phyloP scores from a whole-genome alignment of 495 filamentous ascomycete genomes.

The Penicillium cataractarum region DNA sequence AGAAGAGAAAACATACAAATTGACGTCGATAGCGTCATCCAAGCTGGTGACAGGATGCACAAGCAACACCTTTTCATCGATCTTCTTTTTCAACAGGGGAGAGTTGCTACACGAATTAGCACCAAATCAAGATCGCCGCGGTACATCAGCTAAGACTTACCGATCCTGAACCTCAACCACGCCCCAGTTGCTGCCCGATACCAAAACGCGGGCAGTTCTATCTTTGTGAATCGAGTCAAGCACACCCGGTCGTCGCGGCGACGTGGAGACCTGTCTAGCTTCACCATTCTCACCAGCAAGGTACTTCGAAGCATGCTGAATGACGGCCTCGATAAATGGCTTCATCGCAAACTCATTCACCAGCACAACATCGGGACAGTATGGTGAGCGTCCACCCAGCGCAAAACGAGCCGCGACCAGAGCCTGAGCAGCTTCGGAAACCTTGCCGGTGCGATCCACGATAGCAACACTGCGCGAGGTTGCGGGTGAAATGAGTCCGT shows the following conservation, averaged over 20 bases:
- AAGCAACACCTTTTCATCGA: constrained; percentile 37
- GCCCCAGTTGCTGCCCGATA: constrained; percentile 38
- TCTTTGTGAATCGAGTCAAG: constrained; percentile 33
- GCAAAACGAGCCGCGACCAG: constrained; percentile 53
- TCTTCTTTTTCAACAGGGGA: constrained; percentile 31
- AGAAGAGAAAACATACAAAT: constrained; percentile 21
- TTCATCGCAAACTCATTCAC: constrained; percentile 60
- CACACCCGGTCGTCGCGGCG: constrained; percentile 22
- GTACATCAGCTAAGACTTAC: constrained; percentile 2
- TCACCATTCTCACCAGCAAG: constrained; percentile 37
- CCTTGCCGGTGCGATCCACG: constrained; percentile 56
- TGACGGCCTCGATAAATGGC: constrained; percentile 48
- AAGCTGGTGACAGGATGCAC: constrained; percentile 44
- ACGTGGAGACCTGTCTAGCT: constrained; percentile 15
- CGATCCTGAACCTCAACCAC: constrained; percentile 37
- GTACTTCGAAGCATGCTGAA: constrained; percentile 39
- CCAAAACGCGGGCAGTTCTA: constrained; percentile 22
- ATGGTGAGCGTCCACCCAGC: constrained; percentile 53
- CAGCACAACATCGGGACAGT: constrained; percentile 57
- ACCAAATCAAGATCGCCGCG: neutral
- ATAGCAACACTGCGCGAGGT: constrained; percentile 45
- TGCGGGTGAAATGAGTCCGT: constrained; percentile 36
- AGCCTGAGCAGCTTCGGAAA: constrained; percentile 47
- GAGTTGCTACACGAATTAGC: constrained; percentile 28
- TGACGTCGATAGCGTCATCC: constrained; percentile 51